Evolutionary conservation across 495 filamentous ascomycete species (phyloP).

Genomic region (Tuber calosporum): DNA sequence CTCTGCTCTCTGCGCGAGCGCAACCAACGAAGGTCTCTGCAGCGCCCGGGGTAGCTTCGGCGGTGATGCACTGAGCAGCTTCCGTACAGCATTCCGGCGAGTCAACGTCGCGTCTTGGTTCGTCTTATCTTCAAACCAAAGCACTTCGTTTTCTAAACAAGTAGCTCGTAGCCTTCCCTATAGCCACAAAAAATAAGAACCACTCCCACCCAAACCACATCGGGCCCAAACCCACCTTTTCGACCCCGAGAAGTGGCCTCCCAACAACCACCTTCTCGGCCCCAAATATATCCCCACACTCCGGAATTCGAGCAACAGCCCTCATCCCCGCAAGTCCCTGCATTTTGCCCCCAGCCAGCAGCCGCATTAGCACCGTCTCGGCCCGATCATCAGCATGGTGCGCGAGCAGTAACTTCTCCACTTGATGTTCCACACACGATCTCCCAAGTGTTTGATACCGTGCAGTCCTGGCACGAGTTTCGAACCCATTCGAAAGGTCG

Average conservation of each 20-base stretch:
- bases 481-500: constrained; percentile 53
- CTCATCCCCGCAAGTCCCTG: constrained; percentile 67
- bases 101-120: constrained; percentile 74
- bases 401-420: constrained; percentile 61
- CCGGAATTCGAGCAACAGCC: constrained; percentile 60
- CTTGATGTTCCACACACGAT: constrained; percentile 51
- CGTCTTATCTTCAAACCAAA: constrained; percentile 79
- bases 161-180: constrained; percentile 67
- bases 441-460: constrained; percentile 64
- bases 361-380: constrained; percentile 77
- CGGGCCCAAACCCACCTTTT: constrained; percentile 49
- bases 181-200: constrained; percentile 45
- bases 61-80: constrained; percentile 48
- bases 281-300: constrained; percentile 68
- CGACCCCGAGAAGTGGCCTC: constrained; percentile 67
- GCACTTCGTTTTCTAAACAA: constrained; percentile 56
- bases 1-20: constrained; percentile 46
- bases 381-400: constrained; percentile 84
- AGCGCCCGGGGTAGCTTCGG: constrained; percentile 61
- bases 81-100: constrained; percentile 68
- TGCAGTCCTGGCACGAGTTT: constrained; percentile 66
- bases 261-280: constrained; percentile 59
- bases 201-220: constrained; percentile 12
- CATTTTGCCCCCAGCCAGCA: constrained; percentile 72
- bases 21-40: constrained; percentile 56